Evolutionary conservation across 805 yeast genomes (phyloP).

Genomic region (Deakozyma indianensis): DNA sequence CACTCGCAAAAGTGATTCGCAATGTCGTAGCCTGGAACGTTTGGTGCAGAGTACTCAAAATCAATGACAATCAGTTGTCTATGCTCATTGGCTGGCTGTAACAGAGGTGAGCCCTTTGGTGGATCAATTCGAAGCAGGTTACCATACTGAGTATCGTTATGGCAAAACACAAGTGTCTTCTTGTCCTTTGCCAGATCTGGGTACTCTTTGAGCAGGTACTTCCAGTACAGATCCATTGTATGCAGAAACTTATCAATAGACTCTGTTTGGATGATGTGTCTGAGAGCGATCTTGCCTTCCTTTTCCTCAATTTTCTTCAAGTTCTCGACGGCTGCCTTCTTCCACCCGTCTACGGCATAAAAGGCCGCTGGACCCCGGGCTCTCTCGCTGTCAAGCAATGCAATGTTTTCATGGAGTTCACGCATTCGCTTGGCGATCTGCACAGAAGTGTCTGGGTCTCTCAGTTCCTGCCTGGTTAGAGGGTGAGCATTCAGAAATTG

Average conservation of each 20-base stretch:
- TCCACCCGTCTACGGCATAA: slow-evolving; percentile 63
- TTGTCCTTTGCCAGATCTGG: slow-evolving; percentile 26
- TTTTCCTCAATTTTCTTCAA: slow-evolving; percentile 27
- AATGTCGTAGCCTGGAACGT: slow-evolving; percentile 76
- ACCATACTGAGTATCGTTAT: slow-evolving; percentile 95
- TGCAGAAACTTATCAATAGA: slow-evolving; percentile 28
- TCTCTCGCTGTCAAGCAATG: slow-evolving; percentile 42
- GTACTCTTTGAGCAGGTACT: slow-evolving; percentile 46
- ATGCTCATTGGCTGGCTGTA: slow-evolving; percentile 37
- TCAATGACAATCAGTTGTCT: slow-evolving; percentile 82
- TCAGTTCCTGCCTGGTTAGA: slow-evolving; percentile 54
- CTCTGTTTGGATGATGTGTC: slow-evolving; percentile 9
- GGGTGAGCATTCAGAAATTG: slow-evolving; percentile 80
- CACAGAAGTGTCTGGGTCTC: slow-evolving; percentile 60
- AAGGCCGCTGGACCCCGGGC: slow-evolving; percentile 53
- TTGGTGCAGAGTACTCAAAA: slow-evolving; percentile 90
- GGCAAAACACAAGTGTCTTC: slow-evolving; percentile 63
- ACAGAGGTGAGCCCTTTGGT: slow-evolving; percentile 36
- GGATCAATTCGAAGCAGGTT: slow-evolving; percentile 55
- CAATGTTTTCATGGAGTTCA: slow-evolving; percentile 74
- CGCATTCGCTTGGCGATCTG: slow-evolving; percentile 94
- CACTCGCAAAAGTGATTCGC: slow-evolving; percentile 93
- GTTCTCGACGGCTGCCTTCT: slow-evolving; percentile 28
- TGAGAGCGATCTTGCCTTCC: slow-evolving; percentile 12
- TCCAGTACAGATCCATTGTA: slow-evolving; percentile 36